Percentiles rank a stretch among this genome's conserved stretches.
Evolutionary conservation across 768 basidiomycete genomes (phyloP).

Genomic region (Clavaria fumosa): DNA sequence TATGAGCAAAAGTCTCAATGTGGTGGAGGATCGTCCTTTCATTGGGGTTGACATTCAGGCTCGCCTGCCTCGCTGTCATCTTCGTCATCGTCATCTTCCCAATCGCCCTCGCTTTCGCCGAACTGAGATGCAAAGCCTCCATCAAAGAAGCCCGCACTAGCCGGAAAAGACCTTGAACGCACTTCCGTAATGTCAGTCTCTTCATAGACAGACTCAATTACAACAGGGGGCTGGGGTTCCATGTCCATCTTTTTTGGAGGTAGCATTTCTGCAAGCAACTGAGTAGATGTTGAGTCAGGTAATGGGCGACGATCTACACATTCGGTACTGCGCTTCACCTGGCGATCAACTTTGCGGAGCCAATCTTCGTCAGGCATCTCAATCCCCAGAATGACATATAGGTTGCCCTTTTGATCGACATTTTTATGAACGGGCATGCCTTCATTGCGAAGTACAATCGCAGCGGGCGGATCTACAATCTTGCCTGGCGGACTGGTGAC

Average conservation of each 20-base stretch:
- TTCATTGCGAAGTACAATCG: conserved; percentile 65
- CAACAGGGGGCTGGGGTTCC: conserved; percentile 52
- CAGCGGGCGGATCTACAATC: conserved; percentile 59
- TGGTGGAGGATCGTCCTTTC: conserved; percentile 10
- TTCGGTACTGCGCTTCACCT: conserved; percentile 24
- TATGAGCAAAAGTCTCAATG: too few relatives aligned
- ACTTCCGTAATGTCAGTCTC: conserved; percentile 70
- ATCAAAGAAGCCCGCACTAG: conserved; percentile 66
- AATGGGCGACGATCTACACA: not conserved
- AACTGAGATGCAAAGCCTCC: conserved; percentile 55
- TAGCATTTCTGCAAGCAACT: conserved; percentile 52
- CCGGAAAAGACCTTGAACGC: conserved; percentile 65
- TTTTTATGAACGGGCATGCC: conserved; percentile 77
- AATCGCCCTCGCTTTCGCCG: conserved; percentile 55
- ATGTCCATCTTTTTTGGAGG: conserved; percentile 67
- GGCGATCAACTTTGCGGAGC: conserved; percentile 47
- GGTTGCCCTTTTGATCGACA: conserved; percentile 56
- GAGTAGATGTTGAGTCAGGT: not conserved
- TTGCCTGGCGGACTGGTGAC: conserved; percentile 61
- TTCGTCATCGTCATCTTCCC: conserved; percentile 59
- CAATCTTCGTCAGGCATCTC: conserved; percentile 81
- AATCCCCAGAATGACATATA: conserved; percentile 69
- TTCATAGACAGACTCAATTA: conserved; percentile 59
- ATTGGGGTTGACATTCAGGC: conserved; percentile 51
- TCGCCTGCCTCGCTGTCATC: conserved; percentile 27